Base-by-base conservation (phyloP, 345 rosid genomes). In the Eucalyptus regnans region DNA sequence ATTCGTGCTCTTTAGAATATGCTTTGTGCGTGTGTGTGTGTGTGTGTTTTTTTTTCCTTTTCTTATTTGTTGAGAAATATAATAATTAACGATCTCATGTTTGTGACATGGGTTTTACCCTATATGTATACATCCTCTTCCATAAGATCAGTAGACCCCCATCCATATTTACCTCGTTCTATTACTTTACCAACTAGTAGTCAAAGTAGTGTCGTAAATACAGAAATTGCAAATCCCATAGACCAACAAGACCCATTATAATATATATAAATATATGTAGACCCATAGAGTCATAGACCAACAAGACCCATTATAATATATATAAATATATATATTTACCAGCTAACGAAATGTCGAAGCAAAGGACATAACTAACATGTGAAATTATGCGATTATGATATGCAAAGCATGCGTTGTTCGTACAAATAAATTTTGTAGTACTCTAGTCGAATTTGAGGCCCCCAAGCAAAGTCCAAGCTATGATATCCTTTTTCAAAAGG, bases 21-120 rank as follows among this genome's bases (percentile, higher is more conserved):
- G 83, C 48, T 76, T 76, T 22, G 83, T 41, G 27, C 18, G 17
- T 1, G 31, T 17, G 80, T 18, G 22, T 5, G 46, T 3, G 33
- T 68, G n/a, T 20, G 31, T 2, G 4, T 17, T 8, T 33, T 16
- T 33, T 37, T 37, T 8, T 8, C 1, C 0, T 14, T n/a, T 12
- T 16, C 17, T 68, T 29, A 62, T 6, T 66, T 62, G n/a, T 60
- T 60, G 31, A 37, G 81, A 33, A 71, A 37, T 31, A 2, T 17
- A 33, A 18, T n/a, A 37, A 17, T 10, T 37, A 20, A 76, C 83
- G 27, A 20, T 76, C 83, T 76, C 15, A 6, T 20, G 16, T 37
- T 76, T 6, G 16, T 37, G 46, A 37, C 3, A 27, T 20, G 48
- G 27, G 20, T 37, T 33, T 76, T 20, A 76, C 83, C 58, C 58